A percentile compares a stretch with the other conserved stretches of the same genome.
These are phyloP conservation scores for Solanum sitiens DNA, from an alignment of 257 asterid species.

Conservation along the genomic window DNA sequence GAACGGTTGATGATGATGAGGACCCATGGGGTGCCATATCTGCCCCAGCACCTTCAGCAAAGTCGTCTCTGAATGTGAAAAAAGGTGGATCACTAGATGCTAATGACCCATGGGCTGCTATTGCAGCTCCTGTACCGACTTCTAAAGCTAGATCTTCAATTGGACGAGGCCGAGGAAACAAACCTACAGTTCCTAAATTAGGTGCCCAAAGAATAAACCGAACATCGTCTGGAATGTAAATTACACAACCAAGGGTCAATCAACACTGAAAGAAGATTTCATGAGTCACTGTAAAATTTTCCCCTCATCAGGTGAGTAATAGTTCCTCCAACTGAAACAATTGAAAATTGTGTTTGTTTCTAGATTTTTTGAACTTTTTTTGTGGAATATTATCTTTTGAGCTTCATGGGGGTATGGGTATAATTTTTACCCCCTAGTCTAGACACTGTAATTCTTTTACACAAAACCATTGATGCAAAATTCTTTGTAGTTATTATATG, in stretches of 20 bases:
- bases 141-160: constrained; percentile 53
- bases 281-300: constrained; percentile 24
- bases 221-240: constrained; percentile 64
- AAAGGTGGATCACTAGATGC: constrained; percentile 4
- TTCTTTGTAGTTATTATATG: neutral
- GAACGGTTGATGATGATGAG: constrained; percentile 29
- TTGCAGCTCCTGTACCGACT: constrained; percentile 55
- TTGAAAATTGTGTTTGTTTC: neutral
- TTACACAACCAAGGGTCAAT: constrained; percentile 5
- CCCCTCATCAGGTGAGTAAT: constrained; percentile 4
- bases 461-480: neutral
- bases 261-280: neutral
- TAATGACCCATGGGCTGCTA: constrained; percentile 48
- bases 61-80: constrained; percentile 1
- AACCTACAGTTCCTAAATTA: constrained; percentile 59
- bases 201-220: constrained; percentile 93
- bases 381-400: neutral
- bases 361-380: neutral
- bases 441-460: neutral
- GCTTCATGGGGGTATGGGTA: neutral
- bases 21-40: constrained; percentile 54
- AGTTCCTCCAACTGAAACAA: neutral
- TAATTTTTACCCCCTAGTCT: neutral
- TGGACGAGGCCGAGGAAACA: constrained; percentile 62
- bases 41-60: constrained; percentile 42